A percentile compares a stretch with the other conserved stretches of the same genome.
Conservation (phyloP, 2,329 filamentous ascomycete species). For the Didymella lethalis region DNA sequence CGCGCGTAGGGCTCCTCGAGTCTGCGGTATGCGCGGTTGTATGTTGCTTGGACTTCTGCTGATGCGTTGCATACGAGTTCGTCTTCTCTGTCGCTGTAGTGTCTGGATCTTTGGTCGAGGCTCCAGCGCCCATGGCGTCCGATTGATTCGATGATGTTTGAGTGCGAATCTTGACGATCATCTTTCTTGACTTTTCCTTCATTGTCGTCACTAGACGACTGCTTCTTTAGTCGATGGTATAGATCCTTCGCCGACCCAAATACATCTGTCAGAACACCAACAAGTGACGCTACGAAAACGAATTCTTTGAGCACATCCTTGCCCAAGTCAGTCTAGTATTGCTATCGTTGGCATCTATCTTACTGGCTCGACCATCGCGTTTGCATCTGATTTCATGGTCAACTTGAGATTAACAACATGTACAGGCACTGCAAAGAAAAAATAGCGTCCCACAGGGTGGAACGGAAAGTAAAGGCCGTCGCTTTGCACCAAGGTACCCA, state of each 20-base stretch:
- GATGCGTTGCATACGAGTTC: slow-evolving; percentile 39
- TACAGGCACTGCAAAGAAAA: neutral
- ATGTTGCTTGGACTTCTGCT: slow-evolving; percentile 37
- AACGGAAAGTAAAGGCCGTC: neutral
- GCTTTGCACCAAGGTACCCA: neutral
- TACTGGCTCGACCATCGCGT: slow-evolving; percentile 9
- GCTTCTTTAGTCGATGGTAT: slow-evolving; percentile 42
- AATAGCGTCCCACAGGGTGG: neutral
- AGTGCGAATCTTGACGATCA: slow-evolving; percentile 29
- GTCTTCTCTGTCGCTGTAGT: slow-evolving; percentile 39
- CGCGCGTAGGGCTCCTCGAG: slow-evolving; percentile 42
- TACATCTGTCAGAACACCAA: slow-evolving; percentile 38
- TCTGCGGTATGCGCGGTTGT: slow-evolving; percentile 40
- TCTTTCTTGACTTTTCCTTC: slow-evolving; percentile 13
- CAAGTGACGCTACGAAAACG: slow-evolving; percentile 43
- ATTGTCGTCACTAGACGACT: slow-evolving; percentile 28
- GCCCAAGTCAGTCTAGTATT: neutral
- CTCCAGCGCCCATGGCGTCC: slow-evolving; percentile 23
- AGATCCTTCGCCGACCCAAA: slow-evolving; percentile 44
- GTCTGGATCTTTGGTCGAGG: slow-evolving; percentile 23
- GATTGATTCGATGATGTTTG: slow-evolving; percentile 24
- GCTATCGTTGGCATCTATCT: neutral
- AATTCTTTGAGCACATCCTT: slow-evolving; percentile 35
- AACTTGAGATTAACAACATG: neutral
- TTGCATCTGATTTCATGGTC: slow-evolving; percentile 4